phyloP scores from a whole-genome alignment of 257 asterid genomes.

The Voacanga thouarsii region DNA sequence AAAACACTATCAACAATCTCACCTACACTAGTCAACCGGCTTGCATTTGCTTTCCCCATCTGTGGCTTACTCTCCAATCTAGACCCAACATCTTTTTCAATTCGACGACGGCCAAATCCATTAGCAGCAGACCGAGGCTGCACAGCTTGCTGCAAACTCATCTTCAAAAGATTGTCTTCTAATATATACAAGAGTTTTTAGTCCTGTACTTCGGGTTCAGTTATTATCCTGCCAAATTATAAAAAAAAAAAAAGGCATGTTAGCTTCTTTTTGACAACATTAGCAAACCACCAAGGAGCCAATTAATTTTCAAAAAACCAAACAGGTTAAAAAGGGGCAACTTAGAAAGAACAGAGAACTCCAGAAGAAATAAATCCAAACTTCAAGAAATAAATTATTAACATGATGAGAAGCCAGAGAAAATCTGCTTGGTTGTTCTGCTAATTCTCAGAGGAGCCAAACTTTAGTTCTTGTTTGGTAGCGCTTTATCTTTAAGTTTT shows the following conservation, averaged over 20 bases:
- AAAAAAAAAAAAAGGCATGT: neutral
- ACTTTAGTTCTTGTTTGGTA: too few relatives aligned
- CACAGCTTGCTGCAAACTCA: conserved; percentile 66
- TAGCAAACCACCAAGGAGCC: neutral
- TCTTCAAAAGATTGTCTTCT: conserved; percentile 37
- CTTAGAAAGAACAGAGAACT: neutral
- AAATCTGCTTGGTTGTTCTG: too few relatives aligned
- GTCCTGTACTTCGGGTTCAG: conserved; percentile 27
- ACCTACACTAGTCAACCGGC: conserved; percentile 49
- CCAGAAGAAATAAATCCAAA: neutral
- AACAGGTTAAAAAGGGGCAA: neutral
- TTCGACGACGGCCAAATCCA: conserved; percentile 77
- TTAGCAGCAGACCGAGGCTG: conserved; percentile 68
- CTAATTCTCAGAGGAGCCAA: too few relatives aligned
- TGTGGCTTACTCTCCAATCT: conserved; percentile 60
- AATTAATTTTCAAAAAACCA: neutral
- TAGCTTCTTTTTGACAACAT: neutral
- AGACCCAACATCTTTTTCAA: conserved; percentile 52
- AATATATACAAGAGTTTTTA: conserved; percentile 13
- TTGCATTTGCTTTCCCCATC: conserved; percentile 47
- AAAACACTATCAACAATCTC: conserved; percentile 25
- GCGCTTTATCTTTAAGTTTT: too few relatives aligned
- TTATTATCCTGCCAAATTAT: conserved; percentile 34
- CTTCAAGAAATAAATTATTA: neutral
- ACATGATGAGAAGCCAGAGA: neutral